These are phyloP conservation scores for Skeletonema marinoi DNA, from an alignment of 108 stramenopile genomes.

Conservation along the genomic window DNA sequence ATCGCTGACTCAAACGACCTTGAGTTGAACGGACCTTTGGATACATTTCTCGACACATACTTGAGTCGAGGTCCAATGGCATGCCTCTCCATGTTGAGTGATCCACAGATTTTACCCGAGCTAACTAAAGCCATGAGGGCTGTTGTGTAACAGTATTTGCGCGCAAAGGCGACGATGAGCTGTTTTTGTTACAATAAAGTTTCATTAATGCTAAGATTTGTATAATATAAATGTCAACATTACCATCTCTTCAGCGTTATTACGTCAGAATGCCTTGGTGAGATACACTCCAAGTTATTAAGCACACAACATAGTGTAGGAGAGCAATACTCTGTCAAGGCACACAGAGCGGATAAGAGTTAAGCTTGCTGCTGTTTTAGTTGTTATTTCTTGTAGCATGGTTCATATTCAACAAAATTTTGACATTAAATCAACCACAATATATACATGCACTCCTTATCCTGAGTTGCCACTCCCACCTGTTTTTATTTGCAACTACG, in stretches of 20 bases:
- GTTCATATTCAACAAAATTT: neutral
- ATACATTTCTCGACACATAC: conserved; percentile 54
- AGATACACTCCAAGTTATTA: no score
- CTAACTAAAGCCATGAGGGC: conserved; percentile 72
- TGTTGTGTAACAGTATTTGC: conserved; percentile 8
- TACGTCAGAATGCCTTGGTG: neutral
- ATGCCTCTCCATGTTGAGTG: conserved; percentile 65
- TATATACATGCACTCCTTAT: no score
- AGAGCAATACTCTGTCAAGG: neutral
- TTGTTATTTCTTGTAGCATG: no score
- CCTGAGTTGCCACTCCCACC: no score
- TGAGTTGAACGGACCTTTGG: neutral
- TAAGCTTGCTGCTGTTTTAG: no score
- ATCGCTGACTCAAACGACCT: conserved; percentile 39
- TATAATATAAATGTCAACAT: neutral
- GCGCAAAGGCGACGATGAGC: neutral
- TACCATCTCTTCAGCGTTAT: no score
- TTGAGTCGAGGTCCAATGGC: conserved; percentile 60
- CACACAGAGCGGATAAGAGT: no score
- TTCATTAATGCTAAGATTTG: neutral
- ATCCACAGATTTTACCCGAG: conserved; percentile 62
- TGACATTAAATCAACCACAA: neutral
- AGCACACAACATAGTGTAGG: no score
- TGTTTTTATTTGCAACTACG: no score
- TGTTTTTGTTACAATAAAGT: neutral